Evolutionary conservation across 1,284 basidiomycete genomes (phyloP).

Genomic region (Pyrrhoderma lamaoense): DNA sequence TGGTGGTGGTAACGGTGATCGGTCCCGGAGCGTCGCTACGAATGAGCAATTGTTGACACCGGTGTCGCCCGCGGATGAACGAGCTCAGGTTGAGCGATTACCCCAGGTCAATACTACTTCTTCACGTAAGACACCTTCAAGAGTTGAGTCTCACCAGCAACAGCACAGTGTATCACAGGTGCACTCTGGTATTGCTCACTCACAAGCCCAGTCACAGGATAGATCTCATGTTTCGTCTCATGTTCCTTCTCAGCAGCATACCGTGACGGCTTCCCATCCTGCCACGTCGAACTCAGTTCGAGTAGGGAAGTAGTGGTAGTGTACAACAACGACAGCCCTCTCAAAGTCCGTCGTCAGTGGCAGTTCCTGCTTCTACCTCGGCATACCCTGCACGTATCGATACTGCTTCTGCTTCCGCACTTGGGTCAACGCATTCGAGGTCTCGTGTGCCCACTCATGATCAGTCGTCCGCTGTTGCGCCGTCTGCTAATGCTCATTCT

Average conservation of each 20-base stretch:
- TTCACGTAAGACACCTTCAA: neutral
- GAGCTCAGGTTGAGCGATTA: neutral
- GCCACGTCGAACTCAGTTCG: neutral
- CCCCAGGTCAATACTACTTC: neutral
- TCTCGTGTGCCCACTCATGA: too few relatives aligned
- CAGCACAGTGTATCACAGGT: too few relatives aligned
- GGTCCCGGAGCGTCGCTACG: neutral
- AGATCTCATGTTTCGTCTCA: constrained; percentile 3
- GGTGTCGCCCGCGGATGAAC: neutral
- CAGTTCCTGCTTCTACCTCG: neutral
- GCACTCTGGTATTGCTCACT: too few relatives aligned
- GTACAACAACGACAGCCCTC: neutral
- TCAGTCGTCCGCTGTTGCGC: neutral
- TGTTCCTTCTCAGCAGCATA: constrained; percentile 4
- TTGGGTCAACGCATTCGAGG: too few relatives aligned
- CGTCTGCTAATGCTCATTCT: neutral
- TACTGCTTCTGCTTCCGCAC: too few relatives aligned
- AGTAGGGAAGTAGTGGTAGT: neutral
- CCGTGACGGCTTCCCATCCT: neutral
- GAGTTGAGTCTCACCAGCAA: neutral
- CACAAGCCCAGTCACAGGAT: neutral
- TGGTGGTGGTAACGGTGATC: neutral
- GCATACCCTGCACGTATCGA: neutral
- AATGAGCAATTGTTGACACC: neutral
- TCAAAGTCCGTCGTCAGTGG: neutral